Conservation (phyloP, 129 eudicot species). For the Centaurea solstitialis region DNA sequence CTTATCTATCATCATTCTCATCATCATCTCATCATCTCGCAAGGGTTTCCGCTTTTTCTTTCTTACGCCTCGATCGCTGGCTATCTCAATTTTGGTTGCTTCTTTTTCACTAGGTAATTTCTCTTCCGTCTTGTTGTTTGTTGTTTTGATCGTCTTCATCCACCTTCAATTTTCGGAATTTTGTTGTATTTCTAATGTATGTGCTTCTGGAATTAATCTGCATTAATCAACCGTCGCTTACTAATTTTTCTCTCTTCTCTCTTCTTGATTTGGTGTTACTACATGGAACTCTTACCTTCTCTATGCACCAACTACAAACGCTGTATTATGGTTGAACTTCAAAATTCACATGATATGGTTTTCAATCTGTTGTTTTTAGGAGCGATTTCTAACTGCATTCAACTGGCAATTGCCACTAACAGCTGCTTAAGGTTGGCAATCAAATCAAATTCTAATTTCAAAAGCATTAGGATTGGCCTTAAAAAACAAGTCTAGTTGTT, state of each 20-base stretch:
- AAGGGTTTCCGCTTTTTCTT: slow-evolving; percentile 11
- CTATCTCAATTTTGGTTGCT: not conserved
- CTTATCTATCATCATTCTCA: not conserved
- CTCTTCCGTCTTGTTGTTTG: not conserved
- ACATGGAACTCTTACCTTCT: not conserved
- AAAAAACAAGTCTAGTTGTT: slow-evolving; percentile 12
- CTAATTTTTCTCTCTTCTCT: not conserved
- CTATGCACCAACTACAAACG: too few species aligned
- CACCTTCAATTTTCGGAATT: not conserved
- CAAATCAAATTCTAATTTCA: not conserved
- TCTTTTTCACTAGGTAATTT: slow-evolving; percentile 17
- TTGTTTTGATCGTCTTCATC: not conserved
- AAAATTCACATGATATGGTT: not conserved
- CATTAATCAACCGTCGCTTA: not conserved
- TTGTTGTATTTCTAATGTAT: slow-evolving; percentile 13
- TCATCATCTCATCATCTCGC: slow-evolving; percentile 7
- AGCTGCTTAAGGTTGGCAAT: too few species aligned
- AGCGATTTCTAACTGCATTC: not conserved
- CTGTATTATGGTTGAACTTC: not conserved
- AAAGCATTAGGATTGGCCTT: not conserved
- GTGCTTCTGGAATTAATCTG: not conserved
- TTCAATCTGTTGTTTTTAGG: not conserved
- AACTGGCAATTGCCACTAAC: not conserved
- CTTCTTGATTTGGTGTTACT: not conserved
- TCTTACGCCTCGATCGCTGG: slow-evolving; percentile 15